phyloP scores from a whole-genome alignment of 441 rosid species.

The Isatis lusitanica region DNA sequence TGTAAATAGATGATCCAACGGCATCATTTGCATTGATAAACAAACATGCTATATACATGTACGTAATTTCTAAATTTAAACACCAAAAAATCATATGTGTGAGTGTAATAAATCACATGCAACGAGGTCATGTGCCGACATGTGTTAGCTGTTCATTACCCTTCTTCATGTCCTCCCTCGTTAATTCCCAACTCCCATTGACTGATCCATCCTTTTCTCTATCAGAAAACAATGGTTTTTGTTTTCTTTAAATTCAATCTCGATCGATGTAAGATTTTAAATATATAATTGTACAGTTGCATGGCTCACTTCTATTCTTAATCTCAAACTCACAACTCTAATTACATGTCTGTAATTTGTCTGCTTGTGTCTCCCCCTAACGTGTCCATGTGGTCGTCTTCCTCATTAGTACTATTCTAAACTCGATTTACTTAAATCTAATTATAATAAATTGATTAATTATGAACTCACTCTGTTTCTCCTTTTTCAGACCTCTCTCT shows the following conservation, averaged over 20 bases:
- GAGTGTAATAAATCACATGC: conserved; percentile 27
- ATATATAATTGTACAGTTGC: conserved; percentile 10
- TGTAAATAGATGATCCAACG: neutral
- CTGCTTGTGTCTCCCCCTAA: conserved; percentile 37
- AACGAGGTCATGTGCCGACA: conserved; percentile 39
- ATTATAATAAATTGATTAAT: neutral
- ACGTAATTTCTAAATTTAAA: neutral
- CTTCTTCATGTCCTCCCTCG: conserved; percentile 27
- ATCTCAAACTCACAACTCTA: conserved; percentile 21
- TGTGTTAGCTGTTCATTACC: conserved; percentile 29
- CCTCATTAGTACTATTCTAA: conserved; percentile 43
- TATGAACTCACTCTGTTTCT: conserved; percentile 43
- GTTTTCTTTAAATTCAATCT: neutral
- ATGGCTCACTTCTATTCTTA: conserved; percentile 25
- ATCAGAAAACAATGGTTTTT: neutral
- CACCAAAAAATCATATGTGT: neutral
- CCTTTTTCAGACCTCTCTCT: conserved; percentile 39
- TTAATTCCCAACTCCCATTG: conserved; percentile 12
- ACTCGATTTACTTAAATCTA: neutral
- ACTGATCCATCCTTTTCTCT: conserved; percentile 24
- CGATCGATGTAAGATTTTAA: conserved; percentile 17
- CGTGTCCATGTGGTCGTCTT: conserved; percentile 70
- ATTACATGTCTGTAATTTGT: conserved; percentile 37
- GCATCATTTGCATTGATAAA: neutral
- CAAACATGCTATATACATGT: neutral